Evolutionary conservation across 768 basidiomycete species (phyloP).

Genomic region (Tulasnella sp.): DNA sequence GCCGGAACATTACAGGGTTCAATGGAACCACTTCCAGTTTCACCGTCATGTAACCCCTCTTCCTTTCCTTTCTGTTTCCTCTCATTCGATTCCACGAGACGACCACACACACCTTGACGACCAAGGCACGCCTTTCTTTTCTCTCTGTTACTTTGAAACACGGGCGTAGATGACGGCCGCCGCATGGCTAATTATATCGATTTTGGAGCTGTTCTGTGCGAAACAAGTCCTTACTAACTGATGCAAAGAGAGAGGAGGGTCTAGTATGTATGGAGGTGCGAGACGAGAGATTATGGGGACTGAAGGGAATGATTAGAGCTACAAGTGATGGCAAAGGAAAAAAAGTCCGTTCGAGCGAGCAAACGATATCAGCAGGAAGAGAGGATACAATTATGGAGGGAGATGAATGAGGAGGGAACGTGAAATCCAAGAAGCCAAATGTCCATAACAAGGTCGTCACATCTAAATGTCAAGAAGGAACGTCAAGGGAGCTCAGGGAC

Average conservation of each 20-base stretch:
- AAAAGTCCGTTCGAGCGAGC: background rate
- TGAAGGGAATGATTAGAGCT: background rate
- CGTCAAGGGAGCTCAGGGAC: too few species aligned
- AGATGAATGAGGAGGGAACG: background rate
- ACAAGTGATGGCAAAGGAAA: background rate
- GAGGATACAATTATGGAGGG: background rate
- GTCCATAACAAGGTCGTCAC: background rate
- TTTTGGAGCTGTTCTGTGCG: background rate
- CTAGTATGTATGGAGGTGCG: background rate
- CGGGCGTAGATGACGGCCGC: background rate
- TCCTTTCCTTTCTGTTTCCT: background rate
- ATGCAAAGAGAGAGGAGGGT: background rate
- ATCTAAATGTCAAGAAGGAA: background rate
- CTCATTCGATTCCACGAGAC: background rate
- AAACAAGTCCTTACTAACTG: background rate
- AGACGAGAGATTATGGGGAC: background rate
- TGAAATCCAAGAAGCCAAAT: background rate
- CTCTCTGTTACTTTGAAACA: background rate
- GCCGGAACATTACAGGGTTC: conserved; percentile 50
- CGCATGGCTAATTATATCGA: background rate
- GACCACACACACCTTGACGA: background rate
- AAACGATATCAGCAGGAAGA: background rate
- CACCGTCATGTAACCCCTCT: conserved; percentile 28
- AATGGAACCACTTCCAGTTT: conserved; percentile 51
- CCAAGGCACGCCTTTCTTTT: background rate